Base-by-base conservation (phyloP, 108 stramenopile genomes). In the Aurantiochytrium sp. region DNA sequence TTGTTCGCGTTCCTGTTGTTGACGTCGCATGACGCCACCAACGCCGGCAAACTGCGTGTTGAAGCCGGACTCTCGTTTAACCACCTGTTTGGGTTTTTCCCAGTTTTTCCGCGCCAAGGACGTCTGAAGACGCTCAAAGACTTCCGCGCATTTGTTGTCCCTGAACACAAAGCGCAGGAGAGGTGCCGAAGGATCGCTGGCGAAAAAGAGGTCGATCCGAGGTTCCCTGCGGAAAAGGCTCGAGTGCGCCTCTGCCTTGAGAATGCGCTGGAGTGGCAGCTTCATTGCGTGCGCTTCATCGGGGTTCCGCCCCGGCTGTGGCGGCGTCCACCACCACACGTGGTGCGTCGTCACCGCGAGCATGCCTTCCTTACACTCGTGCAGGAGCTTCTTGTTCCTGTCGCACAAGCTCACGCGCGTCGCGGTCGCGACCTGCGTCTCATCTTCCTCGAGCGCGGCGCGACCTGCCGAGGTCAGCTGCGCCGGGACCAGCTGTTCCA, bases 341-440 rank as follows among this genome's bases (percentile, higher is more conserved):
- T 53, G n/a, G 76, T 83, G 76, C 45, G 76, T 83, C 10, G 76
- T 83, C 76, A 83, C 76, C 19, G 76, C 76, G 51, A 53, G 23
- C 51, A 53, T 47, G 49, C 76, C 76, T 8, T 69, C 64, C 16
- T 45, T 47, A 4, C 76, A 25, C 25, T 12, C 76, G 23, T 6
- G 23, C 45, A 83, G n/a, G 16, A 16, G 18, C 45, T 53, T 21
- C 51, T 83, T 83, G 76, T 8, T 35, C 49, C 51, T 47, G 51
- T 83, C 76, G 19, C 28, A 28, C 45, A 83, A 23, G 12, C 19
- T 45, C 12, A 83, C 76, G 10, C 28, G 44, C 12, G 19, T 83
- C 4, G 76, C 76, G 18, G 49, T 23, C n/a, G 51, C 45, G 43
- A 83, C 76, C 76, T 83, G 76, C 45, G 76, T 83, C 76, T 83